phyloP scores from a whole-genome alignment of 2,329 filamentous ascomycete species.

The Phialocephala sp. region DNA sequence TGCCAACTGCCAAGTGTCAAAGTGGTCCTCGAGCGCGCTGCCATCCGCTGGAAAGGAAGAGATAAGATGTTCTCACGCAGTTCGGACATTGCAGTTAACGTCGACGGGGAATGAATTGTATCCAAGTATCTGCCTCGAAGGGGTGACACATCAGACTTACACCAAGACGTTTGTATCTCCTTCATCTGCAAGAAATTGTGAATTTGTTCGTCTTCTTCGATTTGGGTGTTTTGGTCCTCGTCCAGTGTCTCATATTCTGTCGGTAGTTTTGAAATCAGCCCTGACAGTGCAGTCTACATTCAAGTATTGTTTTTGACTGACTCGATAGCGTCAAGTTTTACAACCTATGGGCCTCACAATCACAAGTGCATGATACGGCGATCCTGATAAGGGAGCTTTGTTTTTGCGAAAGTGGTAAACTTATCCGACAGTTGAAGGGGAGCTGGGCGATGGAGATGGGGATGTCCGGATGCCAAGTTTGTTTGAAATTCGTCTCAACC shows the following conservation, averaged over 20 bases:
- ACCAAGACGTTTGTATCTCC: not conserved
- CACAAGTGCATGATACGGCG: not conserved
- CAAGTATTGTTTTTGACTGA: not conserved
- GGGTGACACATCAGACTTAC: not conserved
- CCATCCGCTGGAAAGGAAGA: not conserved
- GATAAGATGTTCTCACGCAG: not conserved
- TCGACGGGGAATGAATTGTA: not conserved
- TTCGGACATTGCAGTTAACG: not conserved
- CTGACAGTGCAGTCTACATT: not conserved
- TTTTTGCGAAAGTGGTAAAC: not conserved
- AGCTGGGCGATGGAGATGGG: not conserved
- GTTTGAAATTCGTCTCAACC: conserved; percentile 10
- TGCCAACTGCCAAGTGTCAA: not conserved
- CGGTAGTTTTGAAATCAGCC: not conserved
- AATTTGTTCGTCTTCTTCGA: not conserved
- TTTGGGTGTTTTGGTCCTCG: not conserved
- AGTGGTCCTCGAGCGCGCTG: not conserved
- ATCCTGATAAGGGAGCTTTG: not conserved
- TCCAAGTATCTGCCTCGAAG: no score
- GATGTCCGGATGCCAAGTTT: not conserved
- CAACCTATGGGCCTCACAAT: not conserved
- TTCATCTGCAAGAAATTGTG: not conserved
- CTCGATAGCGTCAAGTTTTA: not conserved
- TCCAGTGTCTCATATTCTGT: not conserved
- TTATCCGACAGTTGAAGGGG: not conserved